Evolutionary conservation across 768 basidiomycete species (phyloP).

Genomic region (Suillus subluteus): DNA sequence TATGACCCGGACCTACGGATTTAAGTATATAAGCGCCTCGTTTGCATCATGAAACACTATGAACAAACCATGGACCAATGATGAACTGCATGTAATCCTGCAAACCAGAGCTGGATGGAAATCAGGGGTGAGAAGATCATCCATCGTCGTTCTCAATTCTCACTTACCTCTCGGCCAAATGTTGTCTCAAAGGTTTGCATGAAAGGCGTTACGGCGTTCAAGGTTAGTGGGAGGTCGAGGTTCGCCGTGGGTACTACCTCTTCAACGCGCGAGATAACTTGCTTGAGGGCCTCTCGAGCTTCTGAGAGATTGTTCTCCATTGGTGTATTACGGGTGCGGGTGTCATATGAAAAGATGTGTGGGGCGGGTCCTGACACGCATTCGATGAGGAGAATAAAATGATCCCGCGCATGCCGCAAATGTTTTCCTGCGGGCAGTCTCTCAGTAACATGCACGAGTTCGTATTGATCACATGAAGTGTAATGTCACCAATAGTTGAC

Average conservation of each 20-base stretch:
- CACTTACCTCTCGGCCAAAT: slow-evolving; percentile 80
- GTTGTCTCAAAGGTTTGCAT: slow-evolving; percentile 76
- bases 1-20: slow-evolving; percentile 72
- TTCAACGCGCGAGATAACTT: slow-evolving; percentile 60
- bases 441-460: slow-evolving; percentile 6
- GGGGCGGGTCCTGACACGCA: slow-evolving; percentile 50
- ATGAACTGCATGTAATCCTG: slow-evolving; percentile 83
- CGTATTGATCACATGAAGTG: background rate
- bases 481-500: slow-evolving; percentile 74
- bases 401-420: slow-evolving; percentile 82
- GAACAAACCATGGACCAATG: slow-evolving; percentile 85
- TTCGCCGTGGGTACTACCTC: slow-evolving; percentile 48
- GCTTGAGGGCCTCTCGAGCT: slow-evolving; percentile 59
- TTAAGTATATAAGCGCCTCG: slow-evolving; percentile 13
- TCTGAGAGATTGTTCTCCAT: slow-evolving; percentile 74
- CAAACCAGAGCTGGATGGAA: slow-evolving; percentile 74
- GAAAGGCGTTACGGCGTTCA: slow-evolving; percentile 83
- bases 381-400: slow-evolving; percentile 71
- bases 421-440: slow-evolving; percentile 68
- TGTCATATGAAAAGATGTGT: slow-evolving; percentile 73
- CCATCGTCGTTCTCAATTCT: slow-evolving; percentile 12
- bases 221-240: slow-evolving; percentile 61
- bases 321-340: slow-evolving; percentile 75
- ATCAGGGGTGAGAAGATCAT: slow-evolving; percentile 12
- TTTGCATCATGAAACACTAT: slow-evolving; percentile 2